A percentile compares a stretch with the other conserved stretches of the same genome.
Evolutionary conservation across 352 stramenopile species (phyloP).

Genomic region (Globisporangium apiculatum): DNA sequence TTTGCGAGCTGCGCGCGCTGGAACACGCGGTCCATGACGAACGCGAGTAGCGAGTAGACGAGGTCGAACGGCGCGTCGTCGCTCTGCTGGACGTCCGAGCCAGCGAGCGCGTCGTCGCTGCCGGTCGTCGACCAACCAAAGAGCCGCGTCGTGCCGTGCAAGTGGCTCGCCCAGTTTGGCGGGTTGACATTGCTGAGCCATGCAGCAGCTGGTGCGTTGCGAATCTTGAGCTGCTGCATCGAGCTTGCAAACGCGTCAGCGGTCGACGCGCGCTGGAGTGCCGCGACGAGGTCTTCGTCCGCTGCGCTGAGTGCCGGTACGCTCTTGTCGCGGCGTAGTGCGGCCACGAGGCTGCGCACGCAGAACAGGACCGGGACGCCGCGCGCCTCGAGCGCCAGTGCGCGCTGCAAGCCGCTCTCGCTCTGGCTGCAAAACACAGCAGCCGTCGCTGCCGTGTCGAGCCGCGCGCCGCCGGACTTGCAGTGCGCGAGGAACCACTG

Average conservation of each 20-base stretch:
- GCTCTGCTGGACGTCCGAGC: slow-evolving; percentile 49
- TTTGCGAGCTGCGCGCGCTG: slow-evolving; percentile 63
- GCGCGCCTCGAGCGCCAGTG: slow-evolving; percentile 42
- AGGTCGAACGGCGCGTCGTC: slow-evolving; percentile 78
- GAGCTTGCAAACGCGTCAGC: slow-evolving; percentile 51
- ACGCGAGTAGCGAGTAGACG: slow-evolving; percentile 70
- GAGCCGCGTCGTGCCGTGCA: slow-evolving; percentile 51
- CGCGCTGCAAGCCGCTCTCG: slow-evolving; percentile 60
- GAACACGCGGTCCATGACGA: slow-evolving; percentile 69
- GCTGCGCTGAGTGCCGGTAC: slow-evolving; percentile 47
- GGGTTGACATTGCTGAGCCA: slow-evolving; percentile 60
- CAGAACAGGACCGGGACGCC: slow-evolving; percentile 75
- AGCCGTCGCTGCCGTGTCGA: slow-evolving; percentile 25
- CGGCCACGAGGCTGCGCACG: slow-evolving; percentile 55
- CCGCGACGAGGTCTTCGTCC: slow-evolving; percentile 57
- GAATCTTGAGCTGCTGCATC: slow-evolving; percentile 40
- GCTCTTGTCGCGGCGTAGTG: slow-evolving; percentile 72
- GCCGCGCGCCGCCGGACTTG: slow-evolving; percentile 44
- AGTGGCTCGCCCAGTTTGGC: slow-evolving; percentile 68
- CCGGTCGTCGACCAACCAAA: slow-evolving; percentile 68
- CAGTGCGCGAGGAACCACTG: slow-evolving; percentile 64
- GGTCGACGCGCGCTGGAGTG: slow-evolving; percentile 55
- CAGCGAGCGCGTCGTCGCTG: slow-evolving; percentile 43
- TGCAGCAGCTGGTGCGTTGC: slow-evolving; percentile 48
- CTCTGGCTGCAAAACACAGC: slow-evolving; percentile 61